Evolutionary conservation across 2,329 filamentous ascomycete species (phyloP).

Genomic region (Coniochaeta ligniaria): DNA sequence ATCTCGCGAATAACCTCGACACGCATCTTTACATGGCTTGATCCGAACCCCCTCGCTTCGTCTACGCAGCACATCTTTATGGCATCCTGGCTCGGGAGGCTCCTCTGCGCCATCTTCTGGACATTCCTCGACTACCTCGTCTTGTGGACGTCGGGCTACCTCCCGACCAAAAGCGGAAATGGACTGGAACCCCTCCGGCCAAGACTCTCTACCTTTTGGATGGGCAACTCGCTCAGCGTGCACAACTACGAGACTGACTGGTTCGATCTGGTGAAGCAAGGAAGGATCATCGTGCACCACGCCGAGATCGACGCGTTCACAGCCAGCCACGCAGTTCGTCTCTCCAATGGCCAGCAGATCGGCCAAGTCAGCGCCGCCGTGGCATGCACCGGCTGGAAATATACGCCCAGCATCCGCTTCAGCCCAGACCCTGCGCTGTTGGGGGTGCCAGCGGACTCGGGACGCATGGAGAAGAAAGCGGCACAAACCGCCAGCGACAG

Average conservation of each 20-base stretch:
- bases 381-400: conserved; percentile 54
- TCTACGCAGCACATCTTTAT: too few species aligned
- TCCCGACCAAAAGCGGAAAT: conserved; percentile 37
- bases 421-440: conserved; percentile 35
- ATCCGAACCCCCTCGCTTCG: too few species aligned
- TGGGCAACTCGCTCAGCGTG: conserved; percentile 48
- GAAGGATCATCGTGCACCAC: conserved; percentile 41
- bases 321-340: conserved; percentile 36
- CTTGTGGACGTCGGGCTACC: too few species aligned
- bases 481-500: too few species aligned
- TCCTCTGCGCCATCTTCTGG: too few species aligned
- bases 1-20: too few species aligned
- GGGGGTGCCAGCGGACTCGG: conserved; percentile 29
- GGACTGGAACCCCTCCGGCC: conserved; percentile 33
- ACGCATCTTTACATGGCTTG: too few species aligned
- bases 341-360: conserved; percentile 40
- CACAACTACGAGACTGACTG: conserved; percentile 52
- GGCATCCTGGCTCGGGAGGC: too few species aligned
- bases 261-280: conserved; percentile 46
- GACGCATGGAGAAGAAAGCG: conserved; percentile 40
- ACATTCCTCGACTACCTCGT: too few species aligned
- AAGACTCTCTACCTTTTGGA: too few species aligned
- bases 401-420: conserved; percentile 44
- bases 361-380: conserved; percentile 44
- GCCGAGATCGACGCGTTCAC: conserved; percentile 41